These are phyloP conservation scores for Sphagnum fallax DNA, from an alignment of 228 moss, liverwort and hornwort genomes.

Conservation along the genomic window DNA sequence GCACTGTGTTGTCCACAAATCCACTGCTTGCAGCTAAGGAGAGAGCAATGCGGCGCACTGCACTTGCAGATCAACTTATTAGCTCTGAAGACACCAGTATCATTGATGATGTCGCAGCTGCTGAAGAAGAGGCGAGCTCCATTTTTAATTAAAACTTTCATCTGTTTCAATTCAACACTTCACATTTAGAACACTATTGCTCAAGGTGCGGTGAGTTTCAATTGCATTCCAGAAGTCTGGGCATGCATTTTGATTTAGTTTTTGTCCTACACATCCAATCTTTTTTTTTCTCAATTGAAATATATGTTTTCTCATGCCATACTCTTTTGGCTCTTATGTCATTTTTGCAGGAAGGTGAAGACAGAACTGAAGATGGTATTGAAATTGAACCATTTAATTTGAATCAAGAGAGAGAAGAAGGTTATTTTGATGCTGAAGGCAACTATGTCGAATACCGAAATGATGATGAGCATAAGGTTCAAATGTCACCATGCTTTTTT, in stretches of 20 bases:
- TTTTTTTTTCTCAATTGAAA: too few relatives aligned
- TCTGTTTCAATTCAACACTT: background rate
- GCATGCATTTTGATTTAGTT: too few relatives aligned
- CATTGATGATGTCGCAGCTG: slow-evolving; percentile 45
- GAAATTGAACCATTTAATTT: slow-evolving; percentile 93
- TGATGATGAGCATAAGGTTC: slow-evolving; percentile 72
- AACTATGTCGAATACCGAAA: slow-evolving; percentile 94
- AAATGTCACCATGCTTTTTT: background rate
- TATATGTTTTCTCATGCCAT: background rate
- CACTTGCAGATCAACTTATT: slow-evolving; percentile 52
- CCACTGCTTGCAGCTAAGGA: slow-evolving; percentile 83
- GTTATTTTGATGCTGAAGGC: slow-evolving; percentile 87
- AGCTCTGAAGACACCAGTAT: slow-evolving; percentile 63
- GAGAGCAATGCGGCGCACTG: slow-evolving; percentile 65
- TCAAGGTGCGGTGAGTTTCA: background rate
- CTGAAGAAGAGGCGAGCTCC: slow-evolving; percentile 62
- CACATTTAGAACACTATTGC: background rate
- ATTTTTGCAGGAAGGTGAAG: slow-evolving; percentile 42
- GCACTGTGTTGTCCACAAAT: slow-evolving; percentile 61
- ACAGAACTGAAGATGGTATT: slow-evolving; percentile 79
- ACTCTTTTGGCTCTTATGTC: background rate
- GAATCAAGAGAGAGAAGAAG: slow-evolving; percentile 96
- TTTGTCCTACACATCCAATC: too few relatives aligned
- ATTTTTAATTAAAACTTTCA: background rate
- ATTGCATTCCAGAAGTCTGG: too few relatives aligned